Conservation (phyloP, 106 monocot genomes). For the Amphibolis antarctica region DNA sequence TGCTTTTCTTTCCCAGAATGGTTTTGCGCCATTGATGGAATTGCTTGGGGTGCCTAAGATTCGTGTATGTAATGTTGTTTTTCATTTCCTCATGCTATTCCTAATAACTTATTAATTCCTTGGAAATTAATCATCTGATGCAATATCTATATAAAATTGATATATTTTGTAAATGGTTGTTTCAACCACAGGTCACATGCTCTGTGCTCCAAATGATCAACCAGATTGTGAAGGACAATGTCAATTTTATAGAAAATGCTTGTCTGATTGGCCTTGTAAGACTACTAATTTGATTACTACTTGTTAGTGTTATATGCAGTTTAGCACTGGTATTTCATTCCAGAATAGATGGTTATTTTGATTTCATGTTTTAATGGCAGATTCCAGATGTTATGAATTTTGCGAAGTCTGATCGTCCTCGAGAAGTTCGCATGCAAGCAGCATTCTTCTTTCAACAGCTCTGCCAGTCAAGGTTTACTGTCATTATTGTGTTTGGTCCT, state of each 20-base stretch:
- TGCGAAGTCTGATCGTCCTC: slow-evolving; percentile 52
- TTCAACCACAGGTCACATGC: slow-evolving; percentile 47
- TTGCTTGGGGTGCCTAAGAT: slow-evolving; percentile 72
- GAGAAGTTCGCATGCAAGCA: slow-evolving; percentile 89
- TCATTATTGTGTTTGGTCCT: neutral
- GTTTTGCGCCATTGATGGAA: slow-evolving; percentile 72
- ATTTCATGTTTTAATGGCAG: slow-evolving; percentile 16
- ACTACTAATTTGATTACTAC: neutral
- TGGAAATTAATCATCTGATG: too few relatives aligned
- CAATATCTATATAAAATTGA: neutral
- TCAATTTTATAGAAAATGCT: slow-evolving; percentile 74
- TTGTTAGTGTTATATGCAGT: neutral
- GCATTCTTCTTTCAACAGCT: slow-evolving; percentile 84
- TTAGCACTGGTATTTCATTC: neutral
- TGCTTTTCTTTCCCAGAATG: slow-evolving; percentile 65
- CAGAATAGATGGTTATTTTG: neutral
- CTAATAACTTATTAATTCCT: neutral
- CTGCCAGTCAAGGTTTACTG: slow-evolving; percentile 68
- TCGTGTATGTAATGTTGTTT: slow-evolving; percentile 34
- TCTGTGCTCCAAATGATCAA: slow-evolving; percentile 80
- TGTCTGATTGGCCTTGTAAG: slow-evolving; percentile 92
- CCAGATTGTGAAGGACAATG: slow-evolving; percentile 58
- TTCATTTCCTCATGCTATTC: neutral
- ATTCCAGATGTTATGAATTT: slow-evolving; percentile 85
- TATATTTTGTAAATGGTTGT: neutral